These are phyloP conservation scores for Cyclotella cryptica DNA, from an alignment of 108 stramenopile genomes.

Conservation along the genomic window DNA sequence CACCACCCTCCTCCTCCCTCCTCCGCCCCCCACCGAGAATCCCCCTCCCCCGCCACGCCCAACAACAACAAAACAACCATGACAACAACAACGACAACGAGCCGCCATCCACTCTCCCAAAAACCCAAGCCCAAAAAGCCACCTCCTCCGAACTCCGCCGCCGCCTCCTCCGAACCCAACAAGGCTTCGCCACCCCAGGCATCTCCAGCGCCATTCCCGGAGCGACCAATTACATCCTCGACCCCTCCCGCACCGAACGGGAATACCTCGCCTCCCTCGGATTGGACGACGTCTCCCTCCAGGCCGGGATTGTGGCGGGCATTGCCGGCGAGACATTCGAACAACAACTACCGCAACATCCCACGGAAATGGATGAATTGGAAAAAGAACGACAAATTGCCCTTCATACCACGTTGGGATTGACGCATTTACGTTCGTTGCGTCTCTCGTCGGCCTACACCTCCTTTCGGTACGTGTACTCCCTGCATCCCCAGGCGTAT, in stretches of 20 bases:
- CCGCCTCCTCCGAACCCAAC: constrained; percentile 59
- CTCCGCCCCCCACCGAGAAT: no score
- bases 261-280: constrained; percentile 61
- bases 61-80: not conserved
- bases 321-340: not conserved
- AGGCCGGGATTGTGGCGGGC: constrained; percentile 49
- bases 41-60: not conserved
- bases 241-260: constrained; percentile 69
- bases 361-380: constrained; percentile 39
- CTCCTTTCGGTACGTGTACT: constrained; percentile 70
- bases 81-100: no score
- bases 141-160: constrained; percentile 76
- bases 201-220: constrained; percentile 74
- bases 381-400: constrained; percentile 62
- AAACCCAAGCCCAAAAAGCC: constrained; percentile 54
- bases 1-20: no score
- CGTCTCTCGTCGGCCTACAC: constrained; percentile 60
- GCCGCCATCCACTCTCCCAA: not conserved
- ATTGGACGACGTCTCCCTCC: constrained; percentile 39
- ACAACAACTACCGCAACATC: not conserved
- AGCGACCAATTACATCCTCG: constrained; percentile 66
- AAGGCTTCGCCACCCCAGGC: constrained; percentile 71
- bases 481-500: constrained; percentile 76
- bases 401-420: constrained; percentile 63
- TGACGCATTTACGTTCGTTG: constrained; percentile 66